A percentile compares a stretch with the other conserved stretches of the same genome.
Evolutionary conservation across 768 basidiomycete species (phyloP).

Genomic region (Agaricus sinodeliciosus): DNA sequence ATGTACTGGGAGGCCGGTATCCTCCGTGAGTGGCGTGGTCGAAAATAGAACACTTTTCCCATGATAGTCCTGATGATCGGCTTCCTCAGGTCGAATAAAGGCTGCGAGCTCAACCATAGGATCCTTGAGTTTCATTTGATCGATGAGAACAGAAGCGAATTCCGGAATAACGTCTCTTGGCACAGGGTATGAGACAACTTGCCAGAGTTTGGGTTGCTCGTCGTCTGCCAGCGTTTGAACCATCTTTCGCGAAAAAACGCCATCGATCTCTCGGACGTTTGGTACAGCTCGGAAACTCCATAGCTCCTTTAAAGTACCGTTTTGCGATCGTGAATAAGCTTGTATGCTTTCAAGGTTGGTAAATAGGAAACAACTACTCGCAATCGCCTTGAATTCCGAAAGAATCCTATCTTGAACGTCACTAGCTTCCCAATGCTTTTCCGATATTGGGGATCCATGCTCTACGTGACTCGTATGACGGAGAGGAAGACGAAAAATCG

Average conservation of each 20-base stretch:
- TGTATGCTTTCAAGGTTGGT: constrained; percentile 3
- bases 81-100: constrained; percentile 1
- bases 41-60: constrained; percentile 29
- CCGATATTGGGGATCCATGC: not conserved
- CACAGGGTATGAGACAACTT: not conserved
- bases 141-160: not conserved
- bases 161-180: not conserved
- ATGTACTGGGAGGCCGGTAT: constrained; percentile 36
- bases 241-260: not conserved
- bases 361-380: constrained; percentile 4
- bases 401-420: not conserved
- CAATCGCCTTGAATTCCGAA: not conserved
- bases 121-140: not conserved
- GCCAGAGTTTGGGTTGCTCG: not conserved
- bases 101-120: constrained; percentile 6
- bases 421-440: not conserved
- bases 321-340: not conserved
- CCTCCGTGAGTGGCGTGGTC: constrained; percentile 33
- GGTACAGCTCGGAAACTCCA: not conserved
- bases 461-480: not conserved
- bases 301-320: not conserved
- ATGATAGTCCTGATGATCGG: constrained; percentile 5
- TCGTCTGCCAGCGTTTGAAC: not conserved
- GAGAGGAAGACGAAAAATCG: constrained; percentile 4
- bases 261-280: not conserved